phyloP scores from a whole-genome alignment of 2,329 filamentous ascomycete species.

The Teratosphaeria pseudoeucalypti region DNA sequence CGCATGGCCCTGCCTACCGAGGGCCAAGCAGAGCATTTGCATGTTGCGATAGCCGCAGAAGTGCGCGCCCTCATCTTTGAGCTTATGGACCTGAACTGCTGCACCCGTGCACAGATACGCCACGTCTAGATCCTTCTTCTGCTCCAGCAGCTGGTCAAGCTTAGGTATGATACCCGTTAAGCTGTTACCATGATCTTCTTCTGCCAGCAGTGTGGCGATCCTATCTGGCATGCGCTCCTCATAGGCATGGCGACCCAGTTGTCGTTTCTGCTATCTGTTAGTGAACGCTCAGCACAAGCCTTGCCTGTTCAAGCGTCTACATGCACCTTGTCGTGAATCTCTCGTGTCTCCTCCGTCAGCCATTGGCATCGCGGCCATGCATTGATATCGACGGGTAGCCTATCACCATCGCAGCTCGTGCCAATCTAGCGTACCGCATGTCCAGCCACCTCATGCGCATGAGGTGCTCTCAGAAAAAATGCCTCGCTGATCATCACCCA shows the following conservation, averaged over 20 bases:
- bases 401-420: not conserved
- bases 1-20: conserved; percentile 16
- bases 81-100: conserved; percentile 70
- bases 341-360: not conserved
- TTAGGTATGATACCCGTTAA: conserved; percentile 32
- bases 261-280: conserved; percentile 24
- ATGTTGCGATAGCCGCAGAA: conserved; percentile 96
- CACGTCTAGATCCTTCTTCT: conserved; percentile 52
- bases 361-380: not conserved
- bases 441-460: not conserved
- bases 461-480: not conserved
- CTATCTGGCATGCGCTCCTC: conserved; percentile 35
- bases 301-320: not conserved
- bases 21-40: conserved; percentile 58
- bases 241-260: conserved; percentile 36
- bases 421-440: not conserved
- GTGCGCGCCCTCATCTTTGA: conserved; percentile 59
- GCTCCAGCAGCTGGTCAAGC: conserved; percentile 38
- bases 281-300: not conserved
- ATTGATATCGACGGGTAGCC: not conserved
- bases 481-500: not conserved
- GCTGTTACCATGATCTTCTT: conserved; percentile 24
- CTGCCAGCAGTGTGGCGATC: conserved; percentile 18
- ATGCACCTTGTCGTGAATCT: not conserved
- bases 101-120: conserved; percentile 69